These are phyloP conservation scores for Kandelia obovata DNA, from an alignment of 345 rosid species.

Conservation along the genomic window DNA sequence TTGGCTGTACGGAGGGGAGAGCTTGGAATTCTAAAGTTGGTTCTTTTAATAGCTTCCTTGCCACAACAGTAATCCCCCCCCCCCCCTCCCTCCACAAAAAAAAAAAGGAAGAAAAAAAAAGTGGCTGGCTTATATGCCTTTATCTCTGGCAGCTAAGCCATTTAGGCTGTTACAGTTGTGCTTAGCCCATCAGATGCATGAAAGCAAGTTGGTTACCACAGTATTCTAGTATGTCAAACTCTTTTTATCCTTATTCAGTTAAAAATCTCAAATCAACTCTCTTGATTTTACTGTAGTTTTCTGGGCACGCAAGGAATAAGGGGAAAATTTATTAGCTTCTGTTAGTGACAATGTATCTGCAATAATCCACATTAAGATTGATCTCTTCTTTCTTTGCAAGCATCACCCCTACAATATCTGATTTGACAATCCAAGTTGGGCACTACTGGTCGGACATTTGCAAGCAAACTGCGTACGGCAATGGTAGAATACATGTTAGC, in stretches of 20 bases:
- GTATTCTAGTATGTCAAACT: no score
- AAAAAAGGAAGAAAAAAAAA: background rate
- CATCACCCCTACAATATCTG: background rate
- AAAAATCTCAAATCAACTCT: no score
- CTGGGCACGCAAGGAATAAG: no score
- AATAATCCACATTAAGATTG: no score
- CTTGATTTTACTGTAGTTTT: no score
- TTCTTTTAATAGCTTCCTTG: slow-evolving; percentile 38
- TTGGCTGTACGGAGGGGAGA: slow-evolving; percentile 31
- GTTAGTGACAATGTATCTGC: no score
- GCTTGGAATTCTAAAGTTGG: slow-evolving; percentile 45
- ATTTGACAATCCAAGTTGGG: slow-evolving; percentile 1
- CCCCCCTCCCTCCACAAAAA: background rate
- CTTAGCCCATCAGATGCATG: no score
- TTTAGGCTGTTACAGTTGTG: background rate
- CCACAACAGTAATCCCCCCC: slow-evolving; percentile 8
- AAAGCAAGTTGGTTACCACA: no score
- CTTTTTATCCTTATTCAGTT: no score
- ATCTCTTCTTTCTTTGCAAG: no score
- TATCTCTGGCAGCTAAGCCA: slow-evolving; percentile 19
- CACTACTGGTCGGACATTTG: background rate
- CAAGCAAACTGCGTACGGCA: background rate
- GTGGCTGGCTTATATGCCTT: slow-evolving; percentile 21
- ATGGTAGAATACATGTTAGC: slow-evolving; percentile 15
- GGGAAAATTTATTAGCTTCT: no score